Evolutionary conservation across 257 asterid genomes (phyloP), one percentile per base, ranked within the genome.

Genomic region (Solanum dulcamara): DNA sequence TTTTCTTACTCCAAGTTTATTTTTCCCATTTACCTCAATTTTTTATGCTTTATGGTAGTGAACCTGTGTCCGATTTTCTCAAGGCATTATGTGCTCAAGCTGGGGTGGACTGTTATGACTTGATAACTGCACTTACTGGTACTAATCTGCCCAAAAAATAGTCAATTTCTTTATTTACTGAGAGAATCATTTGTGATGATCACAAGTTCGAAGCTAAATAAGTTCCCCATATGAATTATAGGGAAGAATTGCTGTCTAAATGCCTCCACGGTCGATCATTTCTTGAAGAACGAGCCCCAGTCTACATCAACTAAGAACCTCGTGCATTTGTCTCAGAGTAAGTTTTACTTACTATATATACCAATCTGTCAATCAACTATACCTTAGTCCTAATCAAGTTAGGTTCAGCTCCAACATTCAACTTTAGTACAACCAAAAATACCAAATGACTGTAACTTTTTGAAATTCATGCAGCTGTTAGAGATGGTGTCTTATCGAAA

Each of bases 271-370:
- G 89, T 93, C 1, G 92, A 94, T 12, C 35, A 87, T 55, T 93
- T 92, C 83, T 85, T 93, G 87, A 86, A 87, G 88, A 87, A 94
- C 48, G 98, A 93, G 82, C 98, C 97, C 20, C 99, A 96, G 53
- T 88, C 98, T 2, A 94, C 99, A 53, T 87, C 98, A 20, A 93
- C 97, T 2, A 96, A 93, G 90, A 96, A 96, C 90, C 90, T 93
- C 18, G 91, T 94, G 71, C 99, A 96, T 79, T 32, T 96, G 90
- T 92, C 99, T 87, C 99, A 96, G 74, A 93, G 99, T 96, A 90
- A 93, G 96, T 24, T 7, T n/a, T 20, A 42, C 13, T 38, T 44
- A 0, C 44, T 48, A 48, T 28, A 18, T 35, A 4, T 4, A 17
- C 7, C 17, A 77, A 0, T 77, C 3, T 1, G 13, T 48, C 82